Evolutionary conservation across 2,329 filamentous ascomycete species (phyloP).

Genomic region (Trichocomaceae sp.): DNA sequence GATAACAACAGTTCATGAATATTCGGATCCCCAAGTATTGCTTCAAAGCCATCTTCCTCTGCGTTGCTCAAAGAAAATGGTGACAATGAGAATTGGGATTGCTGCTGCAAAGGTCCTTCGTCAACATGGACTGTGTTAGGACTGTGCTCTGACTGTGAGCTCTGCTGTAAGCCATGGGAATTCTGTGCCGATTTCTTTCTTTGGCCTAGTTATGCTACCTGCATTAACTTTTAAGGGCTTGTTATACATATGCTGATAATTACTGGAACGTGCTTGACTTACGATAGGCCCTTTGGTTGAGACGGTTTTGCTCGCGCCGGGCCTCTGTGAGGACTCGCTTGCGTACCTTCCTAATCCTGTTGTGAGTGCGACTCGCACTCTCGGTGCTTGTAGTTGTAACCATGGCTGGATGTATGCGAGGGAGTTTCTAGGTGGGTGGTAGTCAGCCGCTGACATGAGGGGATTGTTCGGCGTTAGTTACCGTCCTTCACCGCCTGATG

Average conservation of each 20-base stretch:
- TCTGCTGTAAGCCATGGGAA: not conserved
- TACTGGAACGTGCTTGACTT: slow-evolving; percentile 13
- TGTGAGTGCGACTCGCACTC: no score
- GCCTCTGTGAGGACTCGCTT: slow-evolving; percentile 33
- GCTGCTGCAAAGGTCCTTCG: no score
- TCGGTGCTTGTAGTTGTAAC: not conserved
- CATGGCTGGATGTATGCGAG: not conserved
- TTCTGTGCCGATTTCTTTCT: not conserved
- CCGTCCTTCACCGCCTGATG: no score
- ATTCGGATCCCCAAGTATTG: not conserved
- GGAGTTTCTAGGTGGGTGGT: not conserved
- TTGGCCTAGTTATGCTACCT: not conserved
- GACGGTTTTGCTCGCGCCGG: slow-evolving; percentile 33
- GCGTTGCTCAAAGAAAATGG: not conserved
- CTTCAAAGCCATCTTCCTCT: not conserved
- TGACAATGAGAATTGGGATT: not conserved
- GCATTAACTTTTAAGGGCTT: not conserved
- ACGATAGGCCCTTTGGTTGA: slow-evolving; percentile 33
- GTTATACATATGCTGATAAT: not conserved
- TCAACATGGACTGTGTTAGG: not conserved
- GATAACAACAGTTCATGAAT: not conserved
- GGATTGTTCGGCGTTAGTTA: not conserved
- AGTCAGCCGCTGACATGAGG: not conserved
- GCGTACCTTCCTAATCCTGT: slow-evolving; percentile 1
- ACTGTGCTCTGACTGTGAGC: not conserved